These are phyloP conservation scores for Chondrostereum purpureum DNA, from an alignment of 1,284 basidiomycete species.

Conservation along the genomic window DNA sequence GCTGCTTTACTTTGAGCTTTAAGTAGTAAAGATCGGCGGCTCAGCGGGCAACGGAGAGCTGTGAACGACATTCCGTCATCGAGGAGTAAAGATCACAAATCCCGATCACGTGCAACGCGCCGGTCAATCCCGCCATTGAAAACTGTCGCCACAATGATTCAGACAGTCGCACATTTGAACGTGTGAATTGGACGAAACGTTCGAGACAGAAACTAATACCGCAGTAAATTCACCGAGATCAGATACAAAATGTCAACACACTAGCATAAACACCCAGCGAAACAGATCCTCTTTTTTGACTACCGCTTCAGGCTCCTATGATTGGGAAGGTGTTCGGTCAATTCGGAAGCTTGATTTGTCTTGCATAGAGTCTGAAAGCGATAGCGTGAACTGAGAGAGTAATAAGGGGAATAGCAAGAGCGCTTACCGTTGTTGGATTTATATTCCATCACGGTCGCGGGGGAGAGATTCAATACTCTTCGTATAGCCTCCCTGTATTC, in stretches of 20 bases:
- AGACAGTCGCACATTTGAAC: no score
- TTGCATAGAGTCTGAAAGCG: constrained; percentile 65
- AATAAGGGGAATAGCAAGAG: not conserved
- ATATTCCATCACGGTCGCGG: constrained; percentile 73
- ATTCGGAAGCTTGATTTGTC: constrained; percentile 78
- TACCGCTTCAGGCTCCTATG: constrained; percentile 5
- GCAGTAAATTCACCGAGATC: not conserved
- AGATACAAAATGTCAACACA: not conserved
- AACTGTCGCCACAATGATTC: no score
- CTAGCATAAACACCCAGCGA: no score
- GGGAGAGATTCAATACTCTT: constrained; percentile 59
- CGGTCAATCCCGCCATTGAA: no score
- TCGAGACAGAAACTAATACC: not conserved
- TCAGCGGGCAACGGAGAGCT: not conserved
- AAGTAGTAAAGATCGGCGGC: not conserved
- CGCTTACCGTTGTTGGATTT: constrained; percentile 75
- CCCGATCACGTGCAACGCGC: not conserved
- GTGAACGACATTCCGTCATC: not conserved
- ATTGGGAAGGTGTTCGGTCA: constrained; percentile 41
- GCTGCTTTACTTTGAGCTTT: not conserved
- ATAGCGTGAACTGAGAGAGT: not conserved
- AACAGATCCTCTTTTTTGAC: no score
- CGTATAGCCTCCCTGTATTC: constrained; percentile 59
- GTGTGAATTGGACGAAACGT: no score
- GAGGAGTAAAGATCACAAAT: not conserved